phyloP scores from a whole-genome alignment of 1,139 yeast species.

The Geotrichum bryndzae region DNA sequence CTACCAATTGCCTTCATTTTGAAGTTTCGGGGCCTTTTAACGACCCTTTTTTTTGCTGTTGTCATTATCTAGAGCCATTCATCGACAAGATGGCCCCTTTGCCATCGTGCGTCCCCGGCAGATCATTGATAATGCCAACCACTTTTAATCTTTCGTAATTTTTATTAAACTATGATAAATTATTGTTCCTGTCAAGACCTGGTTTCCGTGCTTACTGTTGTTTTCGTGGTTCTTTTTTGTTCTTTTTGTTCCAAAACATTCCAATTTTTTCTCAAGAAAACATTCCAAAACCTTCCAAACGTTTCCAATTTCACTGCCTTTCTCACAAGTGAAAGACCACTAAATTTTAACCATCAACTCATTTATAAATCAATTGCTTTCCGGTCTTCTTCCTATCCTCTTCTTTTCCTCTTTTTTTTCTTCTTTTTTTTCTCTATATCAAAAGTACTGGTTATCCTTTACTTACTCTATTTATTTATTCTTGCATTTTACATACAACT shows the following conservation, averaged over 20 bases:
- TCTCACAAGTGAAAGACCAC: constrained; percentile 1
- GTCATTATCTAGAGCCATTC: not conserved
- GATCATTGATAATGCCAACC: not conserved
- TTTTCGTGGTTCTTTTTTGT: too few relatives aligned
- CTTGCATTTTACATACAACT: not conserved
- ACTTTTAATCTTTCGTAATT: not conserved
- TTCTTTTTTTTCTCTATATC: not conserved
- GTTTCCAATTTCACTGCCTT: not conserved
- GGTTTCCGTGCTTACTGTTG: too few relatives aligned
- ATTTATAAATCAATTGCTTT: not conserved
- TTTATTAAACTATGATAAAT: not conserved
- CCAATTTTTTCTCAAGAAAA: not conserved
- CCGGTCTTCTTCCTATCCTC: not conserved
- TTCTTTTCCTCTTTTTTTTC: not conserved
- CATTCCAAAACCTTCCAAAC: constrained; percentile 7
- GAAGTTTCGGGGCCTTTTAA: too few relatives aligned
- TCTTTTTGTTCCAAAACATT: not conserved
- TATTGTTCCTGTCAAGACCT: not conserved
- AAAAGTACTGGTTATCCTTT: not conserved
- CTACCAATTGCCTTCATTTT: too few relatives aligned
- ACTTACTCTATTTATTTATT: not conserved
- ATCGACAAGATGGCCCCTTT: not conserved
- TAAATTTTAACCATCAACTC: not conserved
- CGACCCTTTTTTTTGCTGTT: too few relatives aligned
- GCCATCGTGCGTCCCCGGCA: not conserved